Conservation (phyloP, 192 early-diverging fungal genomes). For the Coemansia sp. region DNA sequence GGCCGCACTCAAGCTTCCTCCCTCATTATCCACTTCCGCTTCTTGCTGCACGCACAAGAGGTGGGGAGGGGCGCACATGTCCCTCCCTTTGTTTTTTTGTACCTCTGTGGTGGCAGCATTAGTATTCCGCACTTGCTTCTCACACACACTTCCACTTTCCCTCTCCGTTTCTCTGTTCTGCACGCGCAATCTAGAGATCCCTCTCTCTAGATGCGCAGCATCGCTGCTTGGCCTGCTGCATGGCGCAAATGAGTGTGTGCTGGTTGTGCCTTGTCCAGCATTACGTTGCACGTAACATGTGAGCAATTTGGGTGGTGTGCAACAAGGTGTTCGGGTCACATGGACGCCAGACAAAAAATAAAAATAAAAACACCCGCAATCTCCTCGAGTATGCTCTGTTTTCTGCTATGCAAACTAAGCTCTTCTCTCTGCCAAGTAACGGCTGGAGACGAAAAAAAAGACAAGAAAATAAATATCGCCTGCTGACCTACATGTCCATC, state of each 20-base stretch:
- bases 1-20: constrained; percentile 3
- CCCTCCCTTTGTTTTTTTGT: neutral
- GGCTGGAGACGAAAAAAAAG: neutral
- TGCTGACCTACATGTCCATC: neutral
- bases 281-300: constrained; percentile 16
- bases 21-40: neutral
- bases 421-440: neutral
- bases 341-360: neutral
- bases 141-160: neutral
- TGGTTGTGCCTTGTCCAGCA: constrained; percentile 9
- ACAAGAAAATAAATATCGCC: neutral
- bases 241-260: constrained; percentile 8
- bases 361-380: constrained; percentile 5
- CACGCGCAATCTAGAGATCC: neutral
- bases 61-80: neutral
- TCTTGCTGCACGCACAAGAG: constrained; percentile 2
- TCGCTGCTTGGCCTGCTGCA: constrained; percentile 5
- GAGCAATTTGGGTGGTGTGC: constrained; percentile 12
- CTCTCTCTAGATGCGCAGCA: neutral
- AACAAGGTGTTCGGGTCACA: constrained; percentile 6
- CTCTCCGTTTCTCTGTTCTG: neutral
- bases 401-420: neutral
- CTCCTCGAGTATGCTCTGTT: neutral
- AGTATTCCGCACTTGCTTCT: constrained; percentile 7
- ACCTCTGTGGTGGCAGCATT: neutral